Evolutionary conservation across 1,139 yeast genomes (phyloP).

Genomic region (Nadsonia starkeyi-henricii): DNA sequence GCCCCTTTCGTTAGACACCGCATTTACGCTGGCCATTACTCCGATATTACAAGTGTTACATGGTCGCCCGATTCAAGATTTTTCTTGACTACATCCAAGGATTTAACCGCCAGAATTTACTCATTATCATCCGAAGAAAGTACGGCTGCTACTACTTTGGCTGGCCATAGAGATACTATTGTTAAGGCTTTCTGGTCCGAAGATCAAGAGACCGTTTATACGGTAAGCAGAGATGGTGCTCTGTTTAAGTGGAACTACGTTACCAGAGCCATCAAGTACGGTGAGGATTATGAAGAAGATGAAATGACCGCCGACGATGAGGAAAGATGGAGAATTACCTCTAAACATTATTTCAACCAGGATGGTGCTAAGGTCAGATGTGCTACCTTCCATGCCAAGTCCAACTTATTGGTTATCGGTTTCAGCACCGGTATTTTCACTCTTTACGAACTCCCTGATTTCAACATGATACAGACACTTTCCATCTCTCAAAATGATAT

Average conservation of each 20-base stretch:
- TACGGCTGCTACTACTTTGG: conserved; percentile 69
- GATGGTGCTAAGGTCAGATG: conserved; percentile 60
- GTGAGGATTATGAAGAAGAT: conserved; percentile 27
- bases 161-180: conserved; percentile 89
- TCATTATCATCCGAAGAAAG: conserved; percentile 64
- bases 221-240: conserved; percentile 92
- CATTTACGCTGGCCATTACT: conserved; percentile 85
- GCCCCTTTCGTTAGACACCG: conserved; percentile 91
- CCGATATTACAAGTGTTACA: conserved; percentile 59
- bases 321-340: conserved; percentile 66
- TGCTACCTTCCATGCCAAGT: conserved; percentile 64
- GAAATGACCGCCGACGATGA: conserved; percentile 15
- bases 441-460: conserved; percentile 73
- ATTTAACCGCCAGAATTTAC: conserved; percentile 77
- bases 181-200: conserved; percentile 73
- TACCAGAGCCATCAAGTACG: conserved; percentile 33
- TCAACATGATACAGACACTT: conserved; percentile 67
- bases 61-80: conserved; percentile 92
- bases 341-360: conserved; percentile 56
- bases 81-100: conserved; percentile 75
- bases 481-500: conserved; percentile 89
- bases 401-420: conserved; percentile 75
- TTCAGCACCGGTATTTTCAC: conserved; percentile 84
- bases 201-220: conserved; percentile 77
- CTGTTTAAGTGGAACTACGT: conserved; percentile 82